Percentiles rank a stretch among this genome's conserved stretches.
These are phyloP conservation scores for Ceriops tagal DNA, from an alignment of 345 rosid species.

Conservation along the genomic window DNA sequence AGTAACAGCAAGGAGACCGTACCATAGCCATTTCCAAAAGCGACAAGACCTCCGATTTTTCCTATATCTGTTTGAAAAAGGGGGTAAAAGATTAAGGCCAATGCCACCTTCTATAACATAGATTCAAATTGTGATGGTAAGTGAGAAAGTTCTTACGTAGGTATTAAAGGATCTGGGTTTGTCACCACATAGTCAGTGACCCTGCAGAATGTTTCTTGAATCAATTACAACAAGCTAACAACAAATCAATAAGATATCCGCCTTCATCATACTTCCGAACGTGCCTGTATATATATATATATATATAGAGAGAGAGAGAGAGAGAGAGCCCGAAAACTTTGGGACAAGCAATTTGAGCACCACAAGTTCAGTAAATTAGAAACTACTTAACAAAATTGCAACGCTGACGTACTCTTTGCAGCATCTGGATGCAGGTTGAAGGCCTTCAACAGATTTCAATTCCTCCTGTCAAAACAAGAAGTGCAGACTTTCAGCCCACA, in stretches of 20 bases:
- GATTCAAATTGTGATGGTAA: background rate
- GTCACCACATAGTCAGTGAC: conserved; percentile 59
- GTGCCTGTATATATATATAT: too few relatives aligned
- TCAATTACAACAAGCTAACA: conserved; percentile 3
- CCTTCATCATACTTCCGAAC: background rate
- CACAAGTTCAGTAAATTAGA: conserved; percentile 4
- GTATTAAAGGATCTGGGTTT: conserved; percentile 69
- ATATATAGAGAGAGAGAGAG: background rate
- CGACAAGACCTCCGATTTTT: conserved; percentile 54
- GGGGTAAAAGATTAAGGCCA: background rate
- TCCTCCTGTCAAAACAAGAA: conserved; percentile 54
- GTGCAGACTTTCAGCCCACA: background rate
- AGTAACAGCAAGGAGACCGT: conserved; percentile 14
- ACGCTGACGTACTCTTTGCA: conserved; percentile 76
- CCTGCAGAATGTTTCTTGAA: conserved; percentile 22
- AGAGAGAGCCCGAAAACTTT: background rate
- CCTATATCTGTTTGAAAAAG: conserved; percentile 35
- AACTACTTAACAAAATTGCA: conserved; percentile 3
- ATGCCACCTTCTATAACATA: background rate
- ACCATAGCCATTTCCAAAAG: conserved; percentile 92
- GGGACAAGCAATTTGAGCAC: background rate
- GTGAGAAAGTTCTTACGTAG: conserved; percentile 33
- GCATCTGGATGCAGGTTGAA: conserved; percentile 64
- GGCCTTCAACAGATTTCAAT: conserved; percentile 50
- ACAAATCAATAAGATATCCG: background rate